Conservation (phyloP, 805 yeast species). For the Yarrowia sp. region DNA sequence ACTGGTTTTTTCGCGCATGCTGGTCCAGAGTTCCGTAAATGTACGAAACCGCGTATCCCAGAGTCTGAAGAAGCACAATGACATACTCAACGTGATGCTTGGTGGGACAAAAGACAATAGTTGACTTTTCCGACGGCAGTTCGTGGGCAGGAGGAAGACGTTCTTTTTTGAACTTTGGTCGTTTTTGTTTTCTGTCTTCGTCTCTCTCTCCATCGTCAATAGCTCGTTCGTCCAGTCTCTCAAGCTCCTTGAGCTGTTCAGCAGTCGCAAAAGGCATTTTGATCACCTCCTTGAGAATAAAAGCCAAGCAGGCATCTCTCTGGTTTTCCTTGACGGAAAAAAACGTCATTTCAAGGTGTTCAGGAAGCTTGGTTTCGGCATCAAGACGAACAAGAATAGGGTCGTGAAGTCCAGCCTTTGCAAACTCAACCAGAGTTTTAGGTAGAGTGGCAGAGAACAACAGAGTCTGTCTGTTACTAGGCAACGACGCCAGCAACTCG, state of each 20-base stretch:
- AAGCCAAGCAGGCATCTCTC: constrained; percentile 81
- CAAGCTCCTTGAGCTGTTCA: constrained; percentile 59
- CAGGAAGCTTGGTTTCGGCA: constrained; percentile 87
- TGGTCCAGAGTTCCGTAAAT: constrained; percentile 95
- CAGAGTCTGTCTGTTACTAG: constrained; percentile 78
- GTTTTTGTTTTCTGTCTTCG: constrained; percentile 37
- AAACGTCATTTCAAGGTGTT: constrained; percentile 85
- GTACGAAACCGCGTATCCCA: constrained; percentile 83
- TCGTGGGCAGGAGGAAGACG: constrained; percentile 76
- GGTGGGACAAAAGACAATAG: constrained; percentile 93
- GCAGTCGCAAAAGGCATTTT: constrained; percentile 75
- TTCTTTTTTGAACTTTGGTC: constrained; percentile 47
- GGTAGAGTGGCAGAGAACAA: constrained; percentile 96
- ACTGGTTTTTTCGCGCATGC: constrained; percentile 85
- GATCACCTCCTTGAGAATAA: constrained; percentile 76
- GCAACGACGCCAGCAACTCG: constrained; percentile 80
- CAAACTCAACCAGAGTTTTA: constrained; percentile 86
- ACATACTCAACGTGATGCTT: constrained; percentile 96
- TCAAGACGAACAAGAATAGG: constrained; percentile 92
- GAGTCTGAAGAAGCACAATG: constrained; percentile 60
- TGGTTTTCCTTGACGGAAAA: constrained; percentile 77
- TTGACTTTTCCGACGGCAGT: constrained; percentile 78
- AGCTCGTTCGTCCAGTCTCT: constrained; percentile 35
- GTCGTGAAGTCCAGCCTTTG: constrained; percentile 90
- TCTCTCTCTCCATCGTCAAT: constrained; percentile 33